A percentile compares a stretch with the other conserved stretches of the same genome.
Conservation (phyloP, 306 rosid genomes). For the Phaseolus lunatus region DNA sequence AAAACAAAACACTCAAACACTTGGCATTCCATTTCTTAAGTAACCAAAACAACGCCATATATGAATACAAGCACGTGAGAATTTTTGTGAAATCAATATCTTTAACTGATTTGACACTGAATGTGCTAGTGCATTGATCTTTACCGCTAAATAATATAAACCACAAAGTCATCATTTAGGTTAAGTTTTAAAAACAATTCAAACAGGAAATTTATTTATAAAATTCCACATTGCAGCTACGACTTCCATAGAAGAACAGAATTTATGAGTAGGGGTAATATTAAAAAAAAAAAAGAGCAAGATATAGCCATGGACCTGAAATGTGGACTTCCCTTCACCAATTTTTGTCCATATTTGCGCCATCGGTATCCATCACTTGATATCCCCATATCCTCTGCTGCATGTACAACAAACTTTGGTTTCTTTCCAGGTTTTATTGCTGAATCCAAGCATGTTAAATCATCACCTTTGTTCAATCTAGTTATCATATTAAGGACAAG, state of each 20-base stretch:
- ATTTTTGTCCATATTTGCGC: conserved; percentile 94
- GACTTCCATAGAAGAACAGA: background rate
- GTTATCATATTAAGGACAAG: conserved; percentile 41
- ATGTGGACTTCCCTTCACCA: conserved; percentile 87
- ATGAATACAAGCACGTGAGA: background rate
- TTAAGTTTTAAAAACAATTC: background rate
- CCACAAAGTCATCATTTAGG: background rate
- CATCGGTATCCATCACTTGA: conserved; percentile 90
- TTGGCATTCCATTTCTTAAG: background rate
- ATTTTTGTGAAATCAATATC: background rate
- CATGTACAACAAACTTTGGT: conserved; percentile 82
- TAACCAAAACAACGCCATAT: background rate
- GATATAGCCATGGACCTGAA: conserved; percentile 66
- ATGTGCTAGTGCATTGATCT: conserved; percentile 5
- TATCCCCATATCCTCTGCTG: conserved; percentile 78
- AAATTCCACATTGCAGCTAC: background rate
- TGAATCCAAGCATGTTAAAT: conserved; percentile 53
- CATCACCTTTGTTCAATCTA: conserved; percentile 71
- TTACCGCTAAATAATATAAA: background rate
- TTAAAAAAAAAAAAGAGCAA: background rate
- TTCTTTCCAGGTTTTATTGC: conserved; percentile 71
- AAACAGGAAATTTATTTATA: conserved; percentile 1
- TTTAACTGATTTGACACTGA: background rate
- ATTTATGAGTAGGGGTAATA: background rate
- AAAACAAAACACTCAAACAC: background rate